Evolutionary conservation across 148 eudicot species (phyloP).

Genomic region (Rhododendron ovatum): DNA sequence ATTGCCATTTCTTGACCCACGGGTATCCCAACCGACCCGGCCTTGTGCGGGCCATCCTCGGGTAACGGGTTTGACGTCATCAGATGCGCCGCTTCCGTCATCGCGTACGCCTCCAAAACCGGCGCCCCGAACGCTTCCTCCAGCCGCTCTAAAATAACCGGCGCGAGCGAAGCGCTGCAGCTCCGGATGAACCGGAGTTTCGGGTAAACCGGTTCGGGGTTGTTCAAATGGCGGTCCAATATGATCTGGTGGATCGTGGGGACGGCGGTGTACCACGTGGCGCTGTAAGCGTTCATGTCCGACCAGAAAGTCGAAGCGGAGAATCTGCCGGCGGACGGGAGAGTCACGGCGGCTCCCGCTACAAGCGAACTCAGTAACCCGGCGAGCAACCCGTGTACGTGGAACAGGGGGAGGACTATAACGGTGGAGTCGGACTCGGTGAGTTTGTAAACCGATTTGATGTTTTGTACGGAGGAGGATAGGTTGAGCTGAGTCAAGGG

Average conservation of each 20-base stretch:
- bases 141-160: conserved; percentile 49
- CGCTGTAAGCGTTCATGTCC: conserved; percentile 58
- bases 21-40: conserved; percentile 83
- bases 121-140: conserved; percentile 87
- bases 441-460: conserved; percentile 61
- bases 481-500: conserved; percentile 76
- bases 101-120: conserved; percentile 94
- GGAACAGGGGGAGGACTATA: conserved; percentile 82
- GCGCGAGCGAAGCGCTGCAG: conserved; percentile 88
- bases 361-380: conserved; percentile 69
- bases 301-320: conserved; percentile 86
- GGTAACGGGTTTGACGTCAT: conserved; percentile 91
- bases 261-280: conserved; percentile 97
- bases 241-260: conserved; percentile 96
- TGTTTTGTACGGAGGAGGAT: conserved; percentile 63
- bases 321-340: conserved; percentile 80
- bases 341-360: conserved; percentile 70
- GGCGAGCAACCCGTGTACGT: conserved; percentile 78
- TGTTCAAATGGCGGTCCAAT: conserved; percentile 59
- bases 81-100: conserved; percentile 90
- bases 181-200: conserved; percentile 82
- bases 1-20: conserved; percentile 88
- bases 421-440: conserved; percentile 82
- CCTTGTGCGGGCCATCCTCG: conserved; percentile 60
- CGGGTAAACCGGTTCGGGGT: conserved; percentile 66